These are phyloP conservation scores for Knoxdaviesia proteae DNA, from an alignment of 2,329 filamentous ascomycete genomes.

Conservation along the genomic window DNA sequence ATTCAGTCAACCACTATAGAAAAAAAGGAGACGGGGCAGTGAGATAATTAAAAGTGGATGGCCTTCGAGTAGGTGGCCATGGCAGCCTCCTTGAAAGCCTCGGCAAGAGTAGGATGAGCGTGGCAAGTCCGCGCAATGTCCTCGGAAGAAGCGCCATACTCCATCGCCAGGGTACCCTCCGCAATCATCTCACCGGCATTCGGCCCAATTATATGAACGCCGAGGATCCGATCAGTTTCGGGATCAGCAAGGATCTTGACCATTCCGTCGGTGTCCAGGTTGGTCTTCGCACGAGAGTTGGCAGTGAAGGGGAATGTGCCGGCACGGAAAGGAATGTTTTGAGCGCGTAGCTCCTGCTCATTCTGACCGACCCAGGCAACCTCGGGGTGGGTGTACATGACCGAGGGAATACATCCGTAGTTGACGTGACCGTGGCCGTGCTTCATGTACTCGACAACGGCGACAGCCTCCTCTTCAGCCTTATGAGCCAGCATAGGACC, in stretches of 20 bases:
- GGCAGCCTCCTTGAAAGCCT: conserved; percentile 98
- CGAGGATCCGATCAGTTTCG: conserved; percentile 86
- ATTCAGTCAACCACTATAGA: conserved; percentile 10
- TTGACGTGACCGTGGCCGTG: conserved; percentile 98
- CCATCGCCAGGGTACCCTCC: conserved; percentile 80
- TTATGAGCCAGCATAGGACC: conserved; percentile 99
- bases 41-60: conserved; percentile 63
- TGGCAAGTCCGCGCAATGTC: conserved; percentile 90
- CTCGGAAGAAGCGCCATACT: conserved; percentile 91
- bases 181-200: conserved; percentile 99
- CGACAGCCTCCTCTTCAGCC: conserved; percentile 93
- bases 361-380: conserved; percentile 97
- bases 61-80: conserved; percentile 94
- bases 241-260: conserved; percentile 96
- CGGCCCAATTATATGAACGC: conserved; percentile 88
- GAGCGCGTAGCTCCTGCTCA: conserved; percentile 83
- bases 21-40: not conserved
- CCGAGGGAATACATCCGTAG: conserved; percentile 90
- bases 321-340: conserved; percentile 76
- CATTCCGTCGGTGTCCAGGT: conserved; percentile 83
- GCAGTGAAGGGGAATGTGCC: conserved; percentile 94
- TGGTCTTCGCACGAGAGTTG: conserved; percentile 98
- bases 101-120: conserved; percentile 84
- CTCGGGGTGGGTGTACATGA: conserved; percentile 99
- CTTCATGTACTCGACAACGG: conserved; percentile 89